These are phyloP conservation scores for Magnaporthiopsis incrustans DNA, from an alignment of 2,329 filamentous ascomycete genomes.

Conservation along the genomic window DNA sequence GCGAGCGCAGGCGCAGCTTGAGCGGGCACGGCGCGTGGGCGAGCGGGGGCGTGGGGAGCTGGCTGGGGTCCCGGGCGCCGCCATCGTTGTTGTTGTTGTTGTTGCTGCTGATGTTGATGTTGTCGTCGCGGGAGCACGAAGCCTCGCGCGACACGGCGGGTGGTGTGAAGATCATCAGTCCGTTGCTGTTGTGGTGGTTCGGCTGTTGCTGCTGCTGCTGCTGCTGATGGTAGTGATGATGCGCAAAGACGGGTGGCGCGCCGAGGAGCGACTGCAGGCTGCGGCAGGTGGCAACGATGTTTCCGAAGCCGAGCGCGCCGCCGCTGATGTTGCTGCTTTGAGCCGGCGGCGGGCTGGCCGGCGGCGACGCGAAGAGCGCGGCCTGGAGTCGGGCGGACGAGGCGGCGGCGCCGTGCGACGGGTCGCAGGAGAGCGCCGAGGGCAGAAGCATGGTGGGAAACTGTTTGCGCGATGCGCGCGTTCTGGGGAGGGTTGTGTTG, in stretches of 20 bases:
- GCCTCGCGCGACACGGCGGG: slow-evolving; percentile 21
- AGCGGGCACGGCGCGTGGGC: slow-evolving; percentile 40
- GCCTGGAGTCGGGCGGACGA: slow-evolving; percentile 6
- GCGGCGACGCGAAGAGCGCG: slow-evolving; percentile 47
- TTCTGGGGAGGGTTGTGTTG: background rate
- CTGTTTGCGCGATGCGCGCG: background rate
- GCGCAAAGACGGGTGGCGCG: slow-evolving; percentile 23
- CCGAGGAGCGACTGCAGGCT: slow-evolving; percentile 52
- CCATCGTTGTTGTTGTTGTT: background rate
- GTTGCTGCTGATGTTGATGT: too few relatives aligned
- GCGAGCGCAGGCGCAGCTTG: slow-evolving; percentile 48
- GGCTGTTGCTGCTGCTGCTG: background rate
- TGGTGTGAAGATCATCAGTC: slow-evolving; percentile 29
- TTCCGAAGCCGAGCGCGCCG: slow-evolving; percentile 36
- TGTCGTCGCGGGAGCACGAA: background rate
- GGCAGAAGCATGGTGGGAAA: slow-evolving; percentile 7
- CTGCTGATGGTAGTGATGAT: background rate
- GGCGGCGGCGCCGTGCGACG: slow-evolving; percentile 1
- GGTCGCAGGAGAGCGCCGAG: slow-evolving; percentile 7
- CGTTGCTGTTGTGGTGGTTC: background rate
- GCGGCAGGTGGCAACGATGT: slow-evolving; percentile 52
- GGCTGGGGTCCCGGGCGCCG: slow-evolving; percentile 21
- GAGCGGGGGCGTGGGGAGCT: slow-evolving; percentile 49
- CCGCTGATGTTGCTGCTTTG: slow-evolving; percentile 12
- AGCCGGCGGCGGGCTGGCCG: slow-evolving; percentile 42